A percentile compares a stretch with the other conserved stretches of the same genome.
phyloP scores from a whole-genome alignment of 192 early-diverging fungal species.

The Mortierella alpina region DNA sequence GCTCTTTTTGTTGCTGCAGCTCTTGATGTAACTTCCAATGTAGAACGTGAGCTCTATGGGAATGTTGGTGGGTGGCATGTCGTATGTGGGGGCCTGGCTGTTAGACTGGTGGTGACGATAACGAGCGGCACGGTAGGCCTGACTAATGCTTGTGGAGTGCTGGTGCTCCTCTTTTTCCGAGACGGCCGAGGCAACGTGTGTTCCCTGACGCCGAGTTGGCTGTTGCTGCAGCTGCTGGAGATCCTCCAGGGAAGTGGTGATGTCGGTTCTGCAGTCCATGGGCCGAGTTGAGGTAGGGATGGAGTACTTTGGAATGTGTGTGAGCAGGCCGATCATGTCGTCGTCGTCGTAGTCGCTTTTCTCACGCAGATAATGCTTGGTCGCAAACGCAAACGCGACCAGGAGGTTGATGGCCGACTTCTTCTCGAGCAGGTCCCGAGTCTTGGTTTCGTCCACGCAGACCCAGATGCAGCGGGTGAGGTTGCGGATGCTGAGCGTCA shows the following conservation, averaged over 20 bases:
- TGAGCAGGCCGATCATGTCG: constrained; percentile 75
- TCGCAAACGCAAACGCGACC: constrained; percentile 79
- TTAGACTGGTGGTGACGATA: constrained; percentile 31
- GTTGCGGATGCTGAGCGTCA: constrained; percentile 78
- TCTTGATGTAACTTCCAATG: constrained; percentile 65
- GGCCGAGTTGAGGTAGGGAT: constrained; percentile 52
- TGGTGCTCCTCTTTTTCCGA: constrained; percentile 9
- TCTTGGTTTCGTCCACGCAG: constrained; percentile 60
- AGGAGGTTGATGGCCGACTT: constrained; percentile 78
- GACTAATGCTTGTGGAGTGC: not conserved
- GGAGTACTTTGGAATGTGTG: constrained; percentile 71
- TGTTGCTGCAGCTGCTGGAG: constrained; percentile 15
- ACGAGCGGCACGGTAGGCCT: not conserved
- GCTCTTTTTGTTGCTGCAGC: constrained; percentile 39
- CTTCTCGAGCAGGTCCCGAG: constrained; percentile 73
- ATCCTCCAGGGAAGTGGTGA: constrained; percentile 13
- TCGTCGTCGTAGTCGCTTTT: constrained; percentile 74
- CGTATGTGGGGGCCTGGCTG: constrained; percentile 22
- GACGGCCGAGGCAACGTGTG: not conserved
- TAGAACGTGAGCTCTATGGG: constrained; percentile 73
- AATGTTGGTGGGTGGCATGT: constrained; percentile 56
- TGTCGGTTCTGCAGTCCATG: constrained; percentile 35
- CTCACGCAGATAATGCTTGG: constrained; percentile 87
- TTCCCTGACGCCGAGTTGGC: not conserved
- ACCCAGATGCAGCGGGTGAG: constrained; percentile 85